These are phyloP conservation scores for Effrenium voratum DNA, from an alignment of 73 alveolate genomes.

Conservation along the genomic window DNA sequence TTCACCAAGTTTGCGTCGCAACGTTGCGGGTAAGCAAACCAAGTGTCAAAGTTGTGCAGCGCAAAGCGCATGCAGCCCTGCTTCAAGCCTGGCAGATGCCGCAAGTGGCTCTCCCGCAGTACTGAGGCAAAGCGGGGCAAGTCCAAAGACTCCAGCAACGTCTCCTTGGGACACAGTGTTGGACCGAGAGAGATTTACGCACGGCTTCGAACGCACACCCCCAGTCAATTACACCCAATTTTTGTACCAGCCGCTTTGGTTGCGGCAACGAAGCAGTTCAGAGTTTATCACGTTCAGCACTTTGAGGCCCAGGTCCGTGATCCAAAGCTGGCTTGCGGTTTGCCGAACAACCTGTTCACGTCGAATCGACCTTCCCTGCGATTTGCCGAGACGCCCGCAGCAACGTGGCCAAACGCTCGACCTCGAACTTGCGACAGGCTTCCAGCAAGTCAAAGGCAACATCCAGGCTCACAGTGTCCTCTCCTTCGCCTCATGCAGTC, in stretches of 20 bases:
- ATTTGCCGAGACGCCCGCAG: conserved; percentile 18
- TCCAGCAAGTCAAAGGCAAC: conserved; percentile 31
- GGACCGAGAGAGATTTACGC: neutral
- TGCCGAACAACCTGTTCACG: neutral
- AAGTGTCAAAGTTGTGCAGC: conserved; percentile 49
- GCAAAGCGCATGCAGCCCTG: conserved; percentile 78
- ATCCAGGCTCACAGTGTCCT: neutral
- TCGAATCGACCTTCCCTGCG: neutral
- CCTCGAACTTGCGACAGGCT: conserved; percentile 57
- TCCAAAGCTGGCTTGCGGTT: no score
- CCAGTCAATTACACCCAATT: no score
- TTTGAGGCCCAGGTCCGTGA: no score
- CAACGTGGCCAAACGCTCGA: conserved; percentile 37
- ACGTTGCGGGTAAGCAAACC: neutral
- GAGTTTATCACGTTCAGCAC: no score
- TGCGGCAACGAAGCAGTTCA: no score
- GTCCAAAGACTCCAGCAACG: conserved; percentile 50
- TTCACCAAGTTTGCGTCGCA: no score
- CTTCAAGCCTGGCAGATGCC: conserved; percentile 32
- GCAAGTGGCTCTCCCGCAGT: conserved; percentile 57
- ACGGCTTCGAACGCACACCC: no score
- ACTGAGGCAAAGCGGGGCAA: conserved; percentile 46
- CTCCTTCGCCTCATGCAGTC: neutral
- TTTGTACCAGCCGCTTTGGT: no score
- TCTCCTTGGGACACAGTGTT: neutral